Evolutionary conservation across 306 rosid species (phyloP), one percentile per base, ranked within the genome.

Genomic region (Bauhinia variegata): DNA sequence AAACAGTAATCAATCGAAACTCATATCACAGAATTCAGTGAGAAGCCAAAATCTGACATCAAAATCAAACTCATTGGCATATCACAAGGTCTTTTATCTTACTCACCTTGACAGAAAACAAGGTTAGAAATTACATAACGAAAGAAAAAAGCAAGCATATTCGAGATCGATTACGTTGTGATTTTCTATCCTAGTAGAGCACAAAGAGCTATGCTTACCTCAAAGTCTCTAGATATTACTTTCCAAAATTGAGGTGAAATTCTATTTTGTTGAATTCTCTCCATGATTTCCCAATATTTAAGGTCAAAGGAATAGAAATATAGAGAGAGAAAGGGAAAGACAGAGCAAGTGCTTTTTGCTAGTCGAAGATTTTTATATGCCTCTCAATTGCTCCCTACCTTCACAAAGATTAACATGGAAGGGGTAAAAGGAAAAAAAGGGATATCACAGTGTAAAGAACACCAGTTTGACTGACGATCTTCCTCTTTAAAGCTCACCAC

Each of bases 191-290:
- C 68, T 47, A n/a, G 0, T 42, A 39, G 32, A 28, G 38, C 65
- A 60, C 65, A 23, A 55, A 39, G 78, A 66, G 65, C 54, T 65
- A 70, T 46, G 62, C 74, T 75, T 73, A 72, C 92, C 78, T 71
- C 57, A 71, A 78, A 70, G 80, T 46, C 68, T 72, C 56, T 36
- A 84, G 54, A 78, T 51, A 78, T 68, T 51, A 48, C 65, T 74
- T 81, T 64, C 51, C 52, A n/a, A 15, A 36, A 9, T 68, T 12
- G 48, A 53, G 47, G 7, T 31, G n/a, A n/a, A 41, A 8, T 52
- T 67, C 68, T 2, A 11, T 11, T 47, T 15, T 48, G 42, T 50
- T 66, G 8, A 16, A 28, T 42, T 42, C 17, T 58, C 52, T 47
- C 66, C 55, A 23, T 23, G 28, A 1, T 23, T 23, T 58, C 17